Conservation (phyloP, 2,329 filamentous ascomycete genomes). For the Tothia fuscella region DNA sequence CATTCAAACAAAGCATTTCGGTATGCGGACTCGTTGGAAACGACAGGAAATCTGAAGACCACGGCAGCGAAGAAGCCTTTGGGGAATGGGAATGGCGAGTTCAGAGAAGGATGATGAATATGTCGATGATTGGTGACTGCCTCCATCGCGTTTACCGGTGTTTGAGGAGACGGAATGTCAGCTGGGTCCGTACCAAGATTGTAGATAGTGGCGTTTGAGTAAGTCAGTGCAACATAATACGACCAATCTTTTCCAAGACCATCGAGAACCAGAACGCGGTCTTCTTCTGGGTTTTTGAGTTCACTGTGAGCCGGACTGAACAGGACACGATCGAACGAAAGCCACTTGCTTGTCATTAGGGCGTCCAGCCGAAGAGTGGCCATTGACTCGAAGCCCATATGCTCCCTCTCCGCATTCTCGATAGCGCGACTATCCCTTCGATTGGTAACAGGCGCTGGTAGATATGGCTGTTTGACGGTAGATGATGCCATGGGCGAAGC, state of each 20-base stretch:
- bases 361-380: slow-evolving; percentile 70
- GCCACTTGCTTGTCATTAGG: slow-evolving; percentile 78
- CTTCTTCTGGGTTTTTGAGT: slow-evolving; percentile 45
- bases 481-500: no score
- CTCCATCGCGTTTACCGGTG: slow-evolving; percentile 38
- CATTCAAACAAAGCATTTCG: slow-evolving; percentile 62
- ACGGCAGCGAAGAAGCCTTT: slow-evolving; percentile 64
- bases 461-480: no score
- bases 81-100: slow-evolving; percentile 34
- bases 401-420: slow-evolving; percentile 26
- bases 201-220: slow-evolving; percentile 62
- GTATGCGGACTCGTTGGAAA: slow-evolving; percentile 55
- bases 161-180: slow-evolving; percentile 10
- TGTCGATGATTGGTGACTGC: slow-evolving; percentile 29
- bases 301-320: slow-evolving; percentile 71
- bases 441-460: slow-evolving; percentile 12
- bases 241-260: slow-evolving; percentile 87
- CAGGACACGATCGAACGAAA: slow-evolving; percentile 71
- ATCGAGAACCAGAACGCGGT: slow-evolving; percentile 64
- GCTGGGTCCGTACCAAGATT: slow-evolving; percentile 42
- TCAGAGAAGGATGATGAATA: slow-evolving; percentile 11
- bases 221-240: slow-evolving; percentile 72
- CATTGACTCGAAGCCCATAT: slow-evolving; percentile 36
- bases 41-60: slow-evolving; percentile 64
- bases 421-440: slow-evolving; percentile 38